phyloP scores from a whole-genome alignment of 2,329 filamentous ascomycete species.

The Colletotrichum lini region DNA sequence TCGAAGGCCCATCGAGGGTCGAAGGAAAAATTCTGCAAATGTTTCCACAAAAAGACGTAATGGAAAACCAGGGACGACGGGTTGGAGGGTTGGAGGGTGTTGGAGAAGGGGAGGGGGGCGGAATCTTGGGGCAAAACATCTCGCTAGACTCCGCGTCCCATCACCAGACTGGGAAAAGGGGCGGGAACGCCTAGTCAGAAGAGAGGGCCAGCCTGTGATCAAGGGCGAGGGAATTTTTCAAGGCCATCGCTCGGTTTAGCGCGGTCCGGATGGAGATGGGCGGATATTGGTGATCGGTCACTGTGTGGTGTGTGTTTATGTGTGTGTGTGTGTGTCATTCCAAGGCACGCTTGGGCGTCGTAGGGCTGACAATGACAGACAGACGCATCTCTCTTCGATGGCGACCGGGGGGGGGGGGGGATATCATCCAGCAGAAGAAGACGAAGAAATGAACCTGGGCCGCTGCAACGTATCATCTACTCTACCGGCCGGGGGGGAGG shows the following conservation, averaged over 20 bases:
- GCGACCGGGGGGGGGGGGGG: too few species aligned
- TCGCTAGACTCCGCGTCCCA: conserved; percentile 20
- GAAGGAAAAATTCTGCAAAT: conserved; percentile 31
- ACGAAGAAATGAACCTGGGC: background rate
- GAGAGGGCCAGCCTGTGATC: background rate
- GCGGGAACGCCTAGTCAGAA: background rate
- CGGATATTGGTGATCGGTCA: background rate
- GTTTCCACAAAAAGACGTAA: conserved; percentile 40
- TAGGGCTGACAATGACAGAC: conserved; percentile 37
- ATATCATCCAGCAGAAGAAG: background rate
- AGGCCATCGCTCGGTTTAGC: conserved; percentile 9
- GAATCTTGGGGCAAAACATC: conserved; percentile 24
- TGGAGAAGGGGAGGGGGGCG: too few species aligned
- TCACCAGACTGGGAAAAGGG: conserved; percentile 14
- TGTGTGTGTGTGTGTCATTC: background rate
- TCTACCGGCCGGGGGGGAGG: background rate
- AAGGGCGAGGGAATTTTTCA: background rate
- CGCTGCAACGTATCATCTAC: conserved; percentile 12
- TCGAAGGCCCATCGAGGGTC: background rate
- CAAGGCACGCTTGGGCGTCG: conserved; percentile 18
- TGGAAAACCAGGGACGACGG: conserved; percentile 28
- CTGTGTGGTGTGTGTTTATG: too few species aligned
- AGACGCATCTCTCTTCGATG: background rate
- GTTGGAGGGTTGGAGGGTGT: conserved; percentile 10
- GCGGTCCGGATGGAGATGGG: conserved; percentile 5